A percentile compares a stretch with the other conserved stretches of the same genome.
These are phyloP conservation scores for Chrysoporthe deuterocubensis DNA, from an alignment of 2,329 filamentous ascomycete species.

Conservation along the genomic window DNA sequence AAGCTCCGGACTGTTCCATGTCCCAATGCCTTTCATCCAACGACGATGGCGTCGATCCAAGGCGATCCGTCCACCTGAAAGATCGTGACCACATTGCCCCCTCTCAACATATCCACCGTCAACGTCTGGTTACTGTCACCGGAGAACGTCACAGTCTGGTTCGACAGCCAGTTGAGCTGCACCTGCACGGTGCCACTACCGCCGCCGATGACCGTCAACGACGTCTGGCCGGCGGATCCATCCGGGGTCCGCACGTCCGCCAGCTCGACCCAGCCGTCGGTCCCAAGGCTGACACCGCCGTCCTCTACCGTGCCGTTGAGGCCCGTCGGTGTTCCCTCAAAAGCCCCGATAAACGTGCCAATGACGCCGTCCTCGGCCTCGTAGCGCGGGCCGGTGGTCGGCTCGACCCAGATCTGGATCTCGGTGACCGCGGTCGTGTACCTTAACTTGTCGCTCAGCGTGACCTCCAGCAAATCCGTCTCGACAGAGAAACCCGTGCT, in stretches of 20 bases:
- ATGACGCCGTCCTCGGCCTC: slow-evolving; percentile 12
- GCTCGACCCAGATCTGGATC: neutral
- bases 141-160: neutral
- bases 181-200: neutral
- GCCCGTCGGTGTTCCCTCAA: neutral
- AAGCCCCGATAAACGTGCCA: neutral
- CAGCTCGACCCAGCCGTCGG: neutral
- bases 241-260: neutral
- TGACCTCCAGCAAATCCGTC: slow-evolving; percentile 3
- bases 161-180: neutral
- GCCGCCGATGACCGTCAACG: neutral
- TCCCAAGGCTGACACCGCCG: neutral
- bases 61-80: neutral
- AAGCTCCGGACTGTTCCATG: neutral
- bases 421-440: neutral
- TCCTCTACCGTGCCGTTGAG: neutral
- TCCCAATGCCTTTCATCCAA: neutral
- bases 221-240: neutral
- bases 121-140: neutral
- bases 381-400: neutral
- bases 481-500: neutral
- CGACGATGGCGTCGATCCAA: neutral
- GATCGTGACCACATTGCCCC: neutral
- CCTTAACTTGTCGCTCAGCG: neutral
- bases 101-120: neutral